A percentile compares a stretch with the other conserved stretches of the same genome.
Evolutionary conservation across 129 eudicot species (phyloP).

Genomic region (sunflower (Helianthus annuus)): DNA sequence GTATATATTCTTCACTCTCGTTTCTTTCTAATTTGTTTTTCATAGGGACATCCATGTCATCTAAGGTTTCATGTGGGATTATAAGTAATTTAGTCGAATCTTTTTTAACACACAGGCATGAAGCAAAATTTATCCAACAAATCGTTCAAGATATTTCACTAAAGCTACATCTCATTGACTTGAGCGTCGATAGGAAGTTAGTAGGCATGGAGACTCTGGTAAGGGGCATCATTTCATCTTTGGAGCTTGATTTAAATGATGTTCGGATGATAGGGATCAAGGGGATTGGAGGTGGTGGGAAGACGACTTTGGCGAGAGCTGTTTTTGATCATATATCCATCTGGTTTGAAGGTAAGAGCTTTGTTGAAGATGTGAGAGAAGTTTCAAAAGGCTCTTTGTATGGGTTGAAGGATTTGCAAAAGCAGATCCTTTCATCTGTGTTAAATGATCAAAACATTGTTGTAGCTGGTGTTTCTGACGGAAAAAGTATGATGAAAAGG

Average conservation of each 20-base stretch:
- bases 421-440: neutral
- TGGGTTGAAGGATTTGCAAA: neutral
- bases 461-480: neutral
- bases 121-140: no score
- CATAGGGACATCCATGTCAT: no score
- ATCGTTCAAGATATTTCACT: no score
- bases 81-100: no score
- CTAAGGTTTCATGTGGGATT: no score
- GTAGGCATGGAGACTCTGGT: neutral
- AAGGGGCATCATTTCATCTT: neutral
- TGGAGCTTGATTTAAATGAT: neutral
- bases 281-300: slow-evolving; percentile 15
- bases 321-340: no score
- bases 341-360: no score
- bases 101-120: no score
- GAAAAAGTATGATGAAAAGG: slow-evolving; percentile 12
- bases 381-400: neutral
- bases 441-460: neutral
- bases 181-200: neutral
- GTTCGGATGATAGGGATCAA: slow-evolving; percentile 8
- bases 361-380: neutral
- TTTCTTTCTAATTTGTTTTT: no score
- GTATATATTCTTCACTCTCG: no score
- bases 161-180: no score
- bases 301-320: slow-evolving; percentile 12